These are phyloP conservation scores for Chlamydomonas sp. DNA, from an alignment of 139 green algal species.

Conservation along the genomic window DNA sequence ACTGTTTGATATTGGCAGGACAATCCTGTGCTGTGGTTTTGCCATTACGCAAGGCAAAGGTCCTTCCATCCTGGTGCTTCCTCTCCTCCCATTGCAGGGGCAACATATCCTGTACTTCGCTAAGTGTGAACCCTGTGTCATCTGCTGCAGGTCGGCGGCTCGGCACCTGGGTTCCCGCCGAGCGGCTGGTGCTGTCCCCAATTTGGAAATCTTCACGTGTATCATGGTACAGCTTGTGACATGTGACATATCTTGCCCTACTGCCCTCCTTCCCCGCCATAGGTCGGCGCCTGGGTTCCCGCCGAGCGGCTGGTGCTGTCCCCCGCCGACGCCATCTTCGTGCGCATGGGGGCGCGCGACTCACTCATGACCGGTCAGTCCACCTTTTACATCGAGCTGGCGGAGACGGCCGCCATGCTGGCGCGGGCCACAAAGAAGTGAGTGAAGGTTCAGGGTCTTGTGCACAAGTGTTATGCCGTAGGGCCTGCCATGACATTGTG, in stretches of 20 bases:
- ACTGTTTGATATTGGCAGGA: too few relatives aligned
- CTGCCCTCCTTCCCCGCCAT: too few relatives aligned
- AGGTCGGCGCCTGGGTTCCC: slow-evolving; percentile 92
- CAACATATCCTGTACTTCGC: neutral
- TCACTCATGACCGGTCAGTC: slow-evolving; percentile 93
- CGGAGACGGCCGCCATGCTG: slow-evolving; percentile 93
- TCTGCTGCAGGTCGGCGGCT: slow-evolving; percentile 58
- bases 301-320: slow-evolving; percentile 78
- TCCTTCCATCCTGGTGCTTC: neutral
- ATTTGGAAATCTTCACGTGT: too few relatives aligned
- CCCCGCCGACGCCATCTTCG: slow-evolving; percentile 91
- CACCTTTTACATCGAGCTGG: slow-evolving; percentile 97
- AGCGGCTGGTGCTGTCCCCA: slow-evolving; percentile 80
- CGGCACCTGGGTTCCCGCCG: slow-evolving; percentile 90
- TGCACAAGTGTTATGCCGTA: slow-evolving; percentile 80
- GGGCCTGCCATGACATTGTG: slow-evolving; percentile 65
- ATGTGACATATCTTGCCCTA: neutral
- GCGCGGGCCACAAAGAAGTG: slow-evolving; percentile 59
- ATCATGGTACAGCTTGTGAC: neutral
- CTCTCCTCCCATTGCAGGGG: neutral
- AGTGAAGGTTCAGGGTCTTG: neutral
- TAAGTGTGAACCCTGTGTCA: too few relatives aligned
- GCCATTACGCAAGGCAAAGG: slow-evolving; percentile 34
- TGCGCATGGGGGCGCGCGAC: slow-evolving; percentile 96
- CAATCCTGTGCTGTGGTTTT: too few relatives aligned